phyloP scores from a whole-genome alignment of 2,329 filamentous ascomycete genomes.

The Allantophomopsis cytisporea region DNA sequence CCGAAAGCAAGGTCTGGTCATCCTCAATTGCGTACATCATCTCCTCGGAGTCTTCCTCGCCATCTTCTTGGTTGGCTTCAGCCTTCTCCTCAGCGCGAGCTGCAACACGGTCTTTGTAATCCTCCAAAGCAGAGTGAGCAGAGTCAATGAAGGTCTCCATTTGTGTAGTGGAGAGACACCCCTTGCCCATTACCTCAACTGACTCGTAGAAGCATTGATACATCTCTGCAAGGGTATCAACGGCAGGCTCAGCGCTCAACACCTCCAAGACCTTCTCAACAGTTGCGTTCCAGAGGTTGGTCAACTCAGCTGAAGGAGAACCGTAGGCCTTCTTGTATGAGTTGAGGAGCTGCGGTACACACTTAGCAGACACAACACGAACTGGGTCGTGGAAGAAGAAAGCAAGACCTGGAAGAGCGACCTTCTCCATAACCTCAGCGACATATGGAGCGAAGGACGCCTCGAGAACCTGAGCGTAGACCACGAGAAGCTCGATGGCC shows the following conservation, averaged over 20 bases:
- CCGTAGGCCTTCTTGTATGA: conserved; percentile 91
- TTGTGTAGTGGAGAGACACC: conserved; percentile 63
- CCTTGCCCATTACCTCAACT: conserved; percentile 82
- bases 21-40: conserved; percentile 87
- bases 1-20: conserved; percentile 87
- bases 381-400: conserved; percentile 99
- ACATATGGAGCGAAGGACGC: conserved; percentile 86
- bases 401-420: conserved; percentile 81
- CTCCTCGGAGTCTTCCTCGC: conserved; percentile 81
- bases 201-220: conserved; percentile 99
- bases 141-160: conserved; percentile 82
- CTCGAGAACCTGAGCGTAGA: conserved; percentile 94
- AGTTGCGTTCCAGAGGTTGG: conserved; percentile 71
- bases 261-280: conserved; percentile 89
- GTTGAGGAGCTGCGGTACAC: conserved; percentile 84
- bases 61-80: conserved; percentile 63
- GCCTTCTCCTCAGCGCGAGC: conserved; percentile 74
- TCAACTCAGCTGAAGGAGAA: conserved; percentile 62
- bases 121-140: conserved; percentile 73
- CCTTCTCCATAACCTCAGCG: conserved; percentile 87
- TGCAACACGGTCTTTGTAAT: conserved; percentile 81
- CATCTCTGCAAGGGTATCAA: conserved; percentile 96
- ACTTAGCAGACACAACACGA: conserved; percentile 84
- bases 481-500: conserved; percentile 95
- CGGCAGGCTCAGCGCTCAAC: conserved; percentile 81